Conservation (phyloP, 1,139 yeast genomes). For the Magnusiomyces suaveolens region DNA sequence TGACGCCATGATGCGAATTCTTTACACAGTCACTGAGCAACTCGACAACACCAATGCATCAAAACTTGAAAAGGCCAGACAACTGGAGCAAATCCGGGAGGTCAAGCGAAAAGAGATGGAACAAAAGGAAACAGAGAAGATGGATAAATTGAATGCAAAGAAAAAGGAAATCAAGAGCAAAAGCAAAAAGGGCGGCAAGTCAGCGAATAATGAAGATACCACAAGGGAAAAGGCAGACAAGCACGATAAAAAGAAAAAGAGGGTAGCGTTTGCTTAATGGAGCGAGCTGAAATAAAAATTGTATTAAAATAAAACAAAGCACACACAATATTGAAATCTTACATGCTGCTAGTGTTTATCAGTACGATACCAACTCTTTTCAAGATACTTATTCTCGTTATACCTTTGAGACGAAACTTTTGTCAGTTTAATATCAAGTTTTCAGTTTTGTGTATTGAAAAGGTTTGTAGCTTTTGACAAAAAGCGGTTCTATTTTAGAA, state of each 20-base stretch:
- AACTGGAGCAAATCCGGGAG: conserved; percentile 83
- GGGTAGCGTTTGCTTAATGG: conserved; percentile 25
- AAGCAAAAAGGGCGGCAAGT: conserved; percentile 30
- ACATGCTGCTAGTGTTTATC: too few species aligned
- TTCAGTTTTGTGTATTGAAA: too few species aligned
- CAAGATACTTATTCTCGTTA: too few species aligned
- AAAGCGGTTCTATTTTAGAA: too few species aligned
- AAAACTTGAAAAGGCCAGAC: conserved; percentile 77
- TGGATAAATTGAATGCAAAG: conserved; percentile 61
- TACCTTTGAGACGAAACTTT: too few species aligned
- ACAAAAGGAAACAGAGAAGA: conserved; percentile 63
- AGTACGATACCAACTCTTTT: too few species aligned
- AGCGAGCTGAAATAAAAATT: too few species aligned
- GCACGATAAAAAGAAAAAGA: conserved; percentile 17
- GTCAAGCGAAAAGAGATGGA: conserved; percentile 80
- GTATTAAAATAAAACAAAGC: too few species aligned
- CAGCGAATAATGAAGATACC: conserved; percentile 15
- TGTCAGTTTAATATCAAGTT: too few species aligned
- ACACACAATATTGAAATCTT: too few species aligned
- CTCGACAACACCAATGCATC: conserved; percentile 78
- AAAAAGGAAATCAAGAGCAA: conserved; percentile 68
- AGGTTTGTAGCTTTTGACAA: too few species aligned
- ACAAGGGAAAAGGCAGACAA: conserved; percentile 7
- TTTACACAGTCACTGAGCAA: conserved; percentile 72
- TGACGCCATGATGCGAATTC: conserved; percentile 59